Evolutionary conservation across 1,284 basidiomycete genomes (phyloP), one percentile per base, ranked within the genome.

Genomic region (Mycosarcoma mackinlayi): DNA sequence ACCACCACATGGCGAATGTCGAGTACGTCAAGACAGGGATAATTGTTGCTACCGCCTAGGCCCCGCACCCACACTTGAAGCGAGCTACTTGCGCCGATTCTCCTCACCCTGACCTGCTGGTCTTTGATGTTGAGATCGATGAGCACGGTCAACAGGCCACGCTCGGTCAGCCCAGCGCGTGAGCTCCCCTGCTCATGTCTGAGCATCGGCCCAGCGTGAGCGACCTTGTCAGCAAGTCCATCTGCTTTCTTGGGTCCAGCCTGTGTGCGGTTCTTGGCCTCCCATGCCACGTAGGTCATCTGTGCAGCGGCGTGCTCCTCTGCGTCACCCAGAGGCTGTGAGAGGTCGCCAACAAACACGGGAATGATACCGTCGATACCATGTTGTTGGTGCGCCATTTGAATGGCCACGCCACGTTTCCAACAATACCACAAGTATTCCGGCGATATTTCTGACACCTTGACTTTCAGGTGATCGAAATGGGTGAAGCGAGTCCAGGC

Each of bases 221-320:
- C 23, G 4, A 19, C 4, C 30, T 48, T 48, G 21, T 27, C 9
- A n/a, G 46, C 46, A 25, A 34, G 23, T 19, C n/a, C 16, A 19
- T 37, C 23, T 4, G 33, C 46, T n/a, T 18, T 6, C 3, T 18
- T 18, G 4, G 46, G 46, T 6, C 14, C 21, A 10, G 46, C 5
- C 8, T 35, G 11, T 3, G 10, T 18, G 14, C 34, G 46, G 18
- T 48, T 48, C 34, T 48, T 48, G 46, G 46, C 33, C 21, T 48
- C 34, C 46, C 46, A 48, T 3, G 46, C 34, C 11, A 48, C 46
- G 28, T 27, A 48, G 14, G 34, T 48, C 46, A 48, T 48, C 23
- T 27, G 46, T 7, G 10, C 28, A 16, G 34, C 24, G 3, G 33
- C 46, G 28, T n/a, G 21, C 24, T 8, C 18, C n/a, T 48, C 34